These are phyloP conservation scores for Cyberlindnera petersonii DNA, from an alignment of 805 yeast genomes.

Conservation along the genomic window DNA sequence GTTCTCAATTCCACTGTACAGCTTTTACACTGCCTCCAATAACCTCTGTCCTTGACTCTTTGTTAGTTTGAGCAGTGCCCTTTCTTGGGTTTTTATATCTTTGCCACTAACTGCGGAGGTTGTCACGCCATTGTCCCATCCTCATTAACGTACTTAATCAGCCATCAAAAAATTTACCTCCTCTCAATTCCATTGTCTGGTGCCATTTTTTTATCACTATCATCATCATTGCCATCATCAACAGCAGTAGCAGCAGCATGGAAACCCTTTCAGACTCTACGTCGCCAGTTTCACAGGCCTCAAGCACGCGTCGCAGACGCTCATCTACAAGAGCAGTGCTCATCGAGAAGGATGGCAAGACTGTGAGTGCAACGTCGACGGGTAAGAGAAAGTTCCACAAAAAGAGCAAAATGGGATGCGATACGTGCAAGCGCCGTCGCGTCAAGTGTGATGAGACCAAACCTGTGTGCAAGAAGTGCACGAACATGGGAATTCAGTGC, in stretches of 20 bases:
- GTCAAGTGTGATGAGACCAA: slow-evolving; percentile 90
- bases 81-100: background rate
- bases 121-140: too few species aligned
- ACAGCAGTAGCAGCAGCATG: background rate
- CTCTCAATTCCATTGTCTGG: too few species aligned
- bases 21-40: background rate
- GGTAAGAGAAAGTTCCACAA: slow-evolving; percentile 86
- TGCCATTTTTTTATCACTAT: too few species aligned
- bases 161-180: too few species aligned
- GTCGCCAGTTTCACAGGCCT: slow-evolving; percentile 5
- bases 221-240: too few species aligned
- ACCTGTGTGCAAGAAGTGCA: slow-evolving; percentile 78
- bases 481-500: slow-evolving; percentile 75
- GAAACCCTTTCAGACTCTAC: background rate
- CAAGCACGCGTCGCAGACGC: slow-evolving; percentile 7
- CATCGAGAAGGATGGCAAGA: slow-evolving; percentile 38
- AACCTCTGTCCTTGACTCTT: too few species aligned
- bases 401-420: slow-evolving; percentile 85
- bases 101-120: too few species aligned
- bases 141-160: too few species aligned
- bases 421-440: slow-evolving; percentile 81
- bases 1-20: slow-evolving; percentile 17
- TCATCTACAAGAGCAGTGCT: slow-evolving; percentile 18
- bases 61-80: background rate
- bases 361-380: slow-evolving; percentile 41